phyloP scores from a whole-genome alignment of 2,329 filamentous ascomycete species.

The Lachnellula hyalina region DNA sequence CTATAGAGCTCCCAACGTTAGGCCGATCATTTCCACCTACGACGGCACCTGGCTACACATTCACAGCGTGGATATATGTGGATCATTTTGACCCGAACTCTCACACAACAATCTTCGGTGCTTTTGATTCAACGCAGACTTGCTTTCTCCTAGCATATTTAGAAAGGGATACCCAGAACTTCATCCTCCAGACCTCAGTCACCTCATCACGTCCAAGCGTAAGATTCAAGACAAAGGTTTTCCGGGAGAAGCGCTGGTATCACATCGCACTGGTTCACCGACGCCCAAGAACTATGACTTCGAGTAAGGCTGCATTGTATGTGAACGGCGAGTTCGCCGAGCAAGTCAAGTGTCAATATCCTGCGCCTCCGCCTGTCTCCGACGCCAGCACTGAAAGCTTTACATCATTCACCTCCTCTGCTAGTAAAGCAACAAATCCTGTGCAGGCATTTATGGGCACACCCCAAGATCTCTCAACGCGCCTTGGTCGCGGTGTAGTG shows the following conservation, averaged over 20 bases:
- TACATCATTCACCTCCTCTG: slow-evolving; percentile 61
- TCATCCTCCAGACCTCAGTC: slow-evolving; percentile 94
- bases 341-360: slow-evolving; percentile 85
- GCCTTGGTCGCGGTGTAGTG: slow-evolving; percentile 66
- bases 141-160: slow-evolving; percentile 93
- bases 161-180: slow-evolving; percentile 86
- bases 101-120: slow-evolving; percentile 93
- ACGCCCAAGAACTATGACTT: slow-evolving; percentile 65
- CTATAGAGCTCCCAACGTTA: slow-evolving; percentile 82
- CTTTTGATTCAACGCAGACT: slow-evolving; percentile 85
- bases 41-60: slow-evolving; percentile 75
- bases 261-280: slow-evolving; percentile 87
- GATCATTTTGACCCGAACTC: slow-evolving; percentile 78
- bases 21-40: slow-evolving; percentile 76
- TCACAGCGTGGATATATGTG: slow-evolving; percentile 82
- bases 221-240: slow-evolving; percentile 79
- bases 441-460: slow-evolving; percentile 94
- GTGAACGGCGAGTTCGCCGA: slow-evolving; percentile 92
- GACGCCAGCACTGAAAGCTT: slow-evolving; percentile 62
- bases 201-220: slow-evolving; percentile 82
- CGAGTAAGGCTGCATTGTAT: slow-evolving; percentile 81
- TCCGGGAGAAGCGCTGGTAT: slow-evolving; percentile 79
- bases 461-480: slow-evolving; percentile 76
- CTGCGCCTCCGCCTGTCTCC: slow-evolving; percentile 63
- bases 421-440: slow-evolving; percentile 53